Conservation (phyloP, 2,329 filamentous ascomycete species). For the Ceratocystis smalleyi region DNA sequence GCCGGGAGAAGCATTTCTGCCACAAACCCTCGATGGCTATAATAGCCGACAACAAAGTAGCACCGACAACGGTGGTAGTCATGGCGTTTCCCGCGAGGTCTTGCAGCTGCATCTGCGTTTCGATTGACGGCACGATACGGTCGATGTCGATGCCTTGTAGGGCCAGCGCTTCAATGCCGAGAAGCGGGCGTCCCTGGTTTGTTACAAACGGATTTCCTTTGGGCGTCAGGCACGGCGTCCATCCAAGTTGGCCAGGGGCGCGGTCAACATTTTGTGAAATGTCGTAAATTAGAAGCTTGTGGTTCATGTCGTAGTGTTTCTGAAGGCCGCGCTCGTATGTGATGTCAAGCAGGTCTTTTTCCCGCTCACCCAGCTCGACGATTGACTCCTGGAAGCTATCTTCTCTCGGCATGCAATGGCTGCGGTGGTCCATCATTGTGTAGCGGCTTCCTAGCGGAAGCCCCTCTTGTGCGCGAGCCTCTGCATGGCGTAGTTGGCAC, state of each 20-base stretch:
- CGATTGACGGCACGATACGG: constrained; percentile 46
- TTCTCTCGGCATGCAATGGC: constrained; percentile 36
- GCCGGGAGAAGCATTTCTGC: neutral
- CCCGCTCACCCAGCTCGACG: constrained; percentile 37
- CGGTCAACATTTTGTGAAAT: constrained; percentile 60
- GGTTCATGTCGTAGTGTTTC: constrained; percentile 30
- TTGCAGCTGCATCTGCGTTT: constrained; percentile 45
- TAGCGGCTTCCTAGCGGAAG: constrained; percentile 38
- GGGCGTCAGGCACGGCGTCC: constrained; percentile 54
- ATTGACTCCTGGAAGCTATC: constrained; percentile 38
- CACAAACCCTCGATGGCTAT: constrained; percentile 22
- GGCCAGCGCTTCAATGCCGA: constrained; percentile 45
- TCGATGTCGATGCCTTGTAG: constrained; percentile 55
- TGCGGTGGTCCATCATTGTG: constrained; percentile 43
- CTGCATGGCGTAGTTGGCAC: constrained; percentile 44
- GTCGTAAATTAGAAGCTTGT: constrained; percentile 38
- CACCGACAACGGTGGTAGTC: constrained; percentile 56
- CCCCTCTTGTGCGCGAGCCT: constrained; percentile 32
- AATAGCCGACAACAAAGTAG: constrained; percentile 44
- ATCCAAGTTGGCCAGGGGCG: constrained; percentile 36
- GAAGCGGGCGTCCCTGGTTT: constrained; percentile 42
- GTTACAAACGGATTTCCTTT: constrained; percentile 45
- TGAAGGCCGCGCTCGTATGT: constrained; percentile 33
- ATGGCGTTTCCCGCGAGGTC: constrained; percentile 69
- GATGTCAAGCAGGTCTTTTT: constrained; percentile 53